phyloP scores from a whole-genome alignment of 2,329 filamentous ascomycete genomes.

The Emergomyces africanus region DNA sequence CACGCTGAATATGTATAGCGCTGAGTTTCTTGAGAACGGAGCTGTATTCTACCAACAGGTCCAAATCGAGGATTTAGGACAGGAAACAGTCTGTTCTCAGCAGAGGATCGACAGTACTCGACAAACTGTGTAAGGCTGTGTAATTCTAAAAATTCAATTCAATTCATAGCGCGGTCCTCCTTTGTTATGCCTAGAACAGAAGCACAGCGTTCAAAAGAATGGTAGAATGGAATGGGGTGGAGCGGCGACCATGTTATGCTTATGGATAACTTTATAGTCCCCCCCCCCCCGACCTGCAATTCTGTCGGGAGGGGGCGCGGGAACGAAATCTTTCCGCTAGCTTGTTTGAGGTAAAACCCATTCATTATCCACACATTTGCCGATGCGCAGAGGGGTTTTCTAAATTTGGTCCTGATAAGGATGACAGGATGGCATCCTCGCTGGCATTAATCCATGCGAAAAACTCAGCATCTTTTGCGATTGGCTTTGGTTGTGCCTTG shows the following conservation, averaged over 20 bases:
- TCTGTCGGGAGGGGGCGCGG: background rate
- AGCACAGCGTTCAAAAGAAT: too few species aligned
- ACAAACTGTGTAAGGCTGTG: background rate
- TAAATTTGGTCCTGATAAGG: background rate
- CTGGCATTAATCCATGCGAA: background rate
- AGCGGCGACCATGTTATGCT: background rate
- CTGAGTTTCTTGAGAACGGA: too few species aligned
- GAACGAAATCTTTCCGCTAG: background rate
- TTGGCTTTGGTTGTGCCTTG: background rate
- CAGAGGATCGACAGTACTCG: background rate
- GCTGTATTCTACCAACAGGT: background rate
- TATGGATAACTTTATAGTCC: background rate
- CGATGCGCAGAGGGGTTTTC: background rate
- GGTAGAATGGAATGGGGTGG: background rate
- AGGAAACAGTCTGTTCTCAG: background rate
- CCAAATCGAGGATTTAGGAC: background rate
- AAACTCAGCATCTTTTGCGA: background rate
- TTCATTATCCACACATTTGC: background rate
- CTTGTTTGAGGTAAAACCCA: background rate
- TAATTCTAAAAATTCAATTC: background rate
- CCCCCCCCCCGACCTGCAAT: background rate
- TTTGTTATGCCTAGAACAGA: background rate
- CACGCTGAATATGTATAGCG: background rate
- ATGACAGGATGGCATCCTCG: background rate
- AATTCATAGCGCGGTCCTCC: background rate